These are phyloP conservation scores for Takakia lepidozioides DNA, from an alignment of 225 moss, liverwort and hornwort genomes.

Conservation along the genomic window DNA sequence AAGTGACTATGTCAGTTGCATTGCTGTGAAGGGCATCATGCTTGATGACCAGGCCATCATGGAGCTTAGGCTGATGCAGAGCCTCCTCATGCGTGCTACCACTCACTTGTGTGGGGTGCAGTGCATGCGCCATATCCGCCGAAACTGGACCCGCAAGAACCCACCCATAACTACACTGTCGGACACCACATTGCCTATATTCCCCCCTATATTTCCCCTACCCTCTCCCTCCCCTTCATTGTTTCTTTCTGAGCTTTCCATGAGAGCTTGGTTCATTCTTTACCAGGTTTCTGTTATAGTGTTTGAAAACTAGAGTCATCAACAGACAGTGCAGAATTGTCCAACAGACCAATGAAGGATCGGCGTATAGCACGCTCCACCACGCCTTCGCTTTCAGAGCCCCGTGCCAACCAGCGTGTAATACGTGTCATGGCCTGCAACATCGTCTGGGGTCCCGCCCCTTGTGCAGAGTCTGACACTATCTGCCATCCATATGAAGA, in stretches of 20 bases:
- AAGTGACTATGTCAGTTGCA: slow-evolving; percentile 58
- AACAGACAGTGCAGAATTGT: too few species aligned
- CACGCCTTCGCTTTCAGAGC: slow-evolving; percentile 63
- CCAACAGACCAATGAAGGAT: slow-evolving; percentile 85
- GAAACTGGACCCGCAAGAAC: too few species aligned
- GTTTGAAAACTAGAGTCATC: too few species aligned
- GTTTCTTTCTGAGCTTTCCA: too few species aligned
- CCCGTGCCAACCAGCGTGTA: slow-evolving; percentile 56
- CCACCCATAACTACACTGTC: too few species aligned
- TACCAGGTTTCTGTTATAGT: too few species aligned
- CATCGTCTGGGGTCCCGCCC: slow-evolving; percentile 62
- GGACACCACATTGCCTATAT: too few species aligned
- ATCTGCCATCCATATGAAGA: too few species aligned
- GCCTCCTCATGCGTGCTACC: slow-evolving; percentile 55
- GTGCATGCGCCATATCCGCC: slow-evolving; percentile 76
- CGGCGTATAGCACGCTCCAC: slow-evolving; percentile 73
- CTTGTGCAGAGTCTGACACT: slow-evolving; percentile 68
- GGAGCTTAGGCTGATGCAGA: slow-evolving; percentile 67
- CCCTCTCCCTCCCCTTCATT: too few species aligned
- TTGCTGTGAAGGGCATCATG: slow-evolving; percentile 66
- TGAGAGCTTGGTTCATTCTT: too few species aligned
- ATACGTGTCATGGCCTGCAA: slow-evolving; percentile 78
- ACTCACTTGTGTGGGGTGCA: slow-evolving; percentile 66
- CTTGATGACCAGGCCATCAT: slow-evolving; percentile 72
- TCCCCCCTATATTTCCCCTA: too few species aligned